A percentile compares a stretch with the other conserved stretches of the same genome.
These are phyloP conservation scores for Pseudogymnoascus sp. DNA, from an alignment of 2,329 filamentous ascomycete genomes.

Conservation along the genomic window DNA sequence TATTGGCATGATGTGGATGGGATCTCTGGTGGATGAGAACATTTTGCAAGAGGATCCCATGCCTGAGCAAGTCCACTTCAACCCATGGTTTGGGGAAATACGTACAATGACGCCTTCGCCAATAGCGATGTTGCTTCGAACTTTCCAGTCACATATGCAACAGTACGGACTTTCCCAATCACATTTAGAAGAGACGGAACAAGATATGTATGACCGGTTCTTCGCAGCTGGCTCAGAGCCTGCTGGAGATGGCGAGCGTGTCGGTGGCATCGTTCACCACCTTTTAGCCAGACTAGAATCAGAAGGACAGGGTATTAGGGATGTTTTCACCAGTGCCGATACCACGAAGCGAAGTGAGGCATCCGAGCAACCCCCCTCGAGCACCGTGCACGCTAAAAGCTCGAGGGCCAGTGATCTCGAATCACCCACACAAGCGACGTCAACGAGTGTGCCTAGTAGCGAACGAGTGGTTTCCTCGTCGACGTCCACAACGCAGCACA, in stretches of 20 bases:
- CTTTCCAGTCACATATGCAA: neutral
- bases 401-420: neutral
- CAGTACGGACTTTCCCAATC: neutral
- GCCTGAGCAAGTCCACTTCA: neutral
- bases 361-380: neutral
- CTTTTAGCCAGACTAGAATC: neutral
- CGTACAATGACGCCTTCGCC: neutral
- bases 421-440: neutral
- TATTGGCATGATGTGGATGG: slow-evolving; percentile 5
- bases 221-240: neutral
- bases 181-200: neutral
- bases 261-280: neutral
- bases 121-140: neutral
- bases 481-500: slow-evolving; percentile 23
- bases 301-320: neutral
- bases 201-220: slow-evolving; percentile 29
- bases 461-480: slow-evolving; percentile 23
- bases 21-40: neutral
- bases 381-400: neutral
- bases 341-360: neutral
- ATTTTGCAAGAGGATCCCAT: neutral
- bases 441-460: neutral
- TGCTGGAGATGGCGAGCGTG: neutral
- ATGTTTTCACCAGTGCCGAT: neutral
- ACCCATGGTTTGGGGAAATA: neutral